Evolutionary conservation across 2,329 filamentous ascomycete genomes (phyloP), one percentile per base, ranked within the genome.

Genomic region (Aspergillus amoenus): DNA sequence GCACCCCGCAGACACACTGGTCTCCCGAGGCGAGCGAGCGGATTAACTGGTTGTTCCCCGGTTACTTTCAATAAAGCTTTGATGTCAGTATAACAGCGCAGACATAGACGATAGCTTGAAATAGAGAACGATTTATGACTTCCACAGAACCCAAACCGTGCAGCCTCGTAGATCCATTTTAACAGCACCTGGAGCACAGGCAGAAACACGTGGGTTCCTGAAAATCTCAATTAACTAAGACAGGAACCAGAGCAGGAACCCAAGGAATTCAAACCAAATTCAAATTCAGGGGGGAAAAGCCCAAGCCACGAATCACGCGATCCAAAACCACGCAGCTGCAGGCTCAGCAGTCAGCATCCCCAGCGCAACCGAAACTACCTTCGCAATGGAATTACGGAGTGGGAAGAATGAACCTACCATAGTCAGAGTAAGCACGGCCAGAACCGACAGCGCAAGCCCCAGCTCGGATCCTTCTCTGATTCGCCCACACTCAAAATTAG

Each of bases 31-130:
- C 89, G 1, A 82, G 89, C 76, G 84, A 90, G 82, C 93, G 86
- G 78, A 79, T 96, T 52, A 84, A 88, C 68, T 99, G 89, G 81
- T 78, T 99, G 57, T 97, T 96, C 78, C 92, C 93, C 1, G 89
- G 88, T 2, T 92, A 93, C 73, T 91, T 84, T 64, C 74, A 80
- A 45, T 81, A 61, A 61, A 49, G n/a, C 13, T 5, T 18, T 47
- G 27, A 17, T 24, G 8, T 18, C 24, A 15, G 24, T 51, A 18
- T 8, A 12, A 24, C 40, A 52, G 49, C 39, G 49, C 46, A 50
- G 49, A 52, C 34, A 42, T 43, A 43, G 9, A 52, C 34, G 21
- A 40, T 21, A 27, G 17, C 5, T n/a, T 22, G n/a, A 32, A 39
- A 48, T 48, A 47, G 45, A 48, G 30, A 32, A 48, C 18, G 46